Base-by-base conservation (phyloP, 1,284 basidiomycete species). In the Austropuccinia psidii region DNA sequence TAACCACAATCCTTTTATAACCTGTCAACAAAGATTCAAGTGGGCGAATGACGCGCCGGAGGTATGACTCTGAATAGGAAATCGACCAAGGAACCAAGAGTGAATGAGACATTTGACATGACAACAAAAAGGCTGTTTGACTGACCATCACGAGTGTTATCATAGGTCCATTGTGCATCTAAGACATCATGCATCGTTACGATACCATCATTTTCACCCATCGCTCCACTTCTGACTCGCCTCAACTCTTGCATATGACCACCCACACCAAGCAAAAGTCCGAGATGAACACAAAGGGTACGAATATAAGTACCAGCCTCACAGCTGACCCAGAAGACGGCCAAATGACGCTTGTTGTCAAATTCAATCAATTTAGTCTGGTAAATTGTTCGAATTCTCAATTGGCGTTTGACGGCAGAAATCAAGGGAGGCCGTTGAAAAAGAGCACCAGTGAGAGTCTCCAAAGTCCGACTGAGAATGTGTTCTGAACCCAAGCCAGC, bases 131-230 rank as follows among this genome's bases (percentile, higher is more conserved):
- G 62, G 24, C 31, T 37, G 43, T 64, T 67, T 27, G 43, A 80
- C 87, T 76, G 77, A 90, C 92, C 94, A 82, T 99, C 96, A 62
- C 95, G 86, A n/a, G 91, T 97, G 82, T 96, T 98, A 82, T 99
- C 96, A 82, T 96, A 98, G 79, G 90, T 83, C 94, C 95, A 99
- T 80, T 98, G 96, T 11, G 96, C 96, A 81, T 99, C 96, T 82
- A 99, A 84, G 39, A 99, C 94, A 81, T 99, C 96, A 83, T 99
- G 96, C 96, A 99, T 99, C 39, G 96, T 96, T 75, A 98, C 96
- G 79, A 98, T 95, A 79, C 93, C 92, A 82, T 98, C 96, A 81
- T 92, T 93, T 83, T 99, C 96, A 73, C 90, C 90, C 84, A 98
- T 89, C 58, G 94, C 95, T 81, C 96, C 96, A 81, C 90, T 92